Base-by-base conservation (phyloP, 805 yeast species). In the Cyberlindnera amylophila region DNA sequence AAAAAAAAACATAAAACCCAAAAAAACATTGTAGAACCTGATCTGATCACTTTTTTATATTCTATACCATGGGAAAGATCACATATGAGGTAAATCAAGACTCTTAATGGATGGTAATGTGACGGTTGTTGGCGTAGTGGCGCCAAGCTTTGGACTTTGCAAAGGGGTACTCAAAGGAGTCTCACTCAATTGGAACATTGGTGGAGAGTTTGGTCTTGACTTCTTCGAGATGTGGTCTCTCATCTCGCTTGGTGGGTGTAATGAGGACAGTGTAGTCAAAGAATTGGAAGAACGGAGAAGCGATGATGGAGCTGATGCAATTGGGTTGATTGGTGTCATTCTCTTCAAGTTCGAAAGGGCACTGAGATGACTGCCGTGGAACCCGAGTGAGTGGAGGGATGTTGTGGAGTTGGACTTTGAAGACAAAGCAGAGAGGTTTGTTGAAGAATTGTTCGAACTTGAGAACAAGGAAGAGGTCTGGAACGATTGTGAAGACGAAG, bases 121-220 rank as follows among this genome's bases (percentile, higher is more conserved):
- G 14, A 52, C 38, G 17, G 36, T 18, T 17, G 38, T 35, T 8
- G 54, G 50, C 2, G 45, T 41, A 3, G 37, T 24, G 2, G 58
- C 49, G 23, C 39, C 34, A 34, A 73, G 50, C 35, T 62, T 71
- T n/a, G 79, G 79, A 36, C 74, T 67, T 42, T 74, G 77, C 23
- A 66, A 52, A 12, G 77, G 77, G 0, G 78, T 74, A 44, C 70
- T 72, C 32, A 72, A 50, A 10, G 79, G 79, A 6, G 79, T 74
- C 12, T 71, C 77, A 39, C 59, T 62, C 4, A 57, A 23, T 11
- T 52, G 55, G 45, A 35, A 76, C 68, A 51, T 31, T 17, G 62
- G 58, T 17, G 79, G 79, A 10, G 77, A 71, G 53, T 64, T 71
- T 24, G 78, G 77, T 47, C 77, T 59, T 13, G 75, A 70, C 52